Evolutionary conservation across 2,329 filamentous ascomycete genomes (phyloP).

Genomic region (Aaosphaeria arxii): DNA sequence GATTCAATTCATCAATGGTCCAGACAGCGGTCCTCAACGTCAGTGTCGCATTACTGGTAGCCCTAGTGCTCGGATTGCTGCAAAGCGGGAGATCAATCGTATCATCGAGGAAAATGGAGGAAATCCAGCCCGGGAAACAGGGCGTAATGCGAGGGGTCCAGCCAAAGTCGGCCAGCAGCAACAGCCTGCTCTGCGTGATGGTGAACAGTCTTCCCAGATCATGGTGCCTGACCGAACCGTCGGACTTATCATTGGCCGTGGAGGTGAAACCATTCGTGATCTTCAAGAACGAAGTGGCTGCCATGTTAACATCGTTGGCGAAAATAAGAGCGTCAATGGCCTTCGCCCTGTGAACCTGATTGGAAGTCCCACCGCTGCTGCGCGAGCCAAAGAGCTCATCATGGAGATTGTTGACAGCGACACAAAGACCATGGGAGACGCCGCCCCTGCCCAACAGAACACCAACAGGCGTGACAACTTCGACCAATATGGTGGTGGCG

Average conservation of each 20-base stretch:
- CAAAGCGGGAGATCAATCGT: conserved; percentile 77
- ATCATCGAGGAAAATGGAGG: conserved; percentile 85
- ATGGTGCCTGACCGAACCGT: conserved; percentile 94
- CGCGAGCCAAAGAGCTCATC: conserved; percentile 79
- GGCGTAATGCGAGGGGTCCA: conserved; percentile 39
- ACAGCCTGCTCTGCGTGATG: conserved; percentile 62
- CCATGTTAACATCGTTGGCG: conserved; percentile 91
- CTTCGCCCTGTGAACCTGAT: conserved; percentile 88
- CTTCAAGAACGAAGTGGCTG: conserved; percentile 89
- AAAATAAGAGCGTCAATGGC: conserved; percentile 89
- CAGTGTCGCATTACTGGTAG: conserved; percentile 84
- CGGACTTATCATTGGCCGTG: conserved; percentile 88
- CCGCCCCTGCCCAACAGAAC: conserved; percentile 14
- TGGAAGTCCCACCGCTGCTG: conserved; percentile 70
- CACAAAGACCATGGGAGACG: conserved; percentile 52
- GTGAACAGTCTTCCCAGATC: conserved; percentile 84
- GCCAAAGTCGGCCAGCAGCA: conserved; percentile 32
- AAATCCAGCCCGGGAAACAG: conserved; percentile 39
- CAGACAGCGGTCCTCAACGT: conserved; percentile 69
- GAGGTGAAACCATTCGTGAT: conserved; percentile 88
- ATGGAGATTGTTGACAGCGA: conserved; percentile 95
- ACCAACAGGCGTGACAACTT: conserved; percentile 32
- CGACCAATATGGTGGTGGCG: conserved; percentile 38
- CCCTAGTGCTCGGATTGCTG: conserved; percentile 68
- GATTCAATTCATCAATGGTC: conserved; percentile 82